Conservation (phyloP, 2,329 filamentous ascomycete species). For the Pseudogymnoascus destructans region DNA sequence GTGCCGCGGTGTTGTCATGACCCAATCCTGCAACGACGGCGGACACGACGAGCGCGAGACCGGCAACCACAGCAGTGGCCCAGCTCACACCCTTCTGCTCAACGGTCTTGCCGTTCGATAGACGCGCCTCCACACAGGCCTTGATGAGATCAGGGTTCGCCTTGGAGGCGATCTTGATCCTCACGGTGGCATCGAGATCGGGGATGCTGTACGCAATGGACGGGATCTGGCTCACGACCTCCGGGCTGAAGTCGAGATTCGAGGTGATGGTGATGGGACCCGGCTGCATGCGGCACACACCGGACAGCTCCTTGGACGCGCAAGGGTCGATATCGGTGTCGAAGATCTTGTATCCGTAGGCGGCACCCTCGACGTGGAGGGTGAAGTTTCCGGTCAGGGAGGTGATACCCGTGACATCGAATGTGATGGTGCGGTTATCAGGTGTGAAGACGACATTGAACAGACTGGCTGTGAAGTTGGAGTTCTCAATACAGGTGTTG, state of each 20-base stretch:
- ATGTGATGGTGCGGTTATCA: constrained; percentile 55
- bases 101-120: constrained; percentile 88
- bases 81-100: constrained; percentile 81
- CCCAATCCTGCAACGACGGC: constrained; percentile 82
- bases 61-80: constrained; percentile 78
- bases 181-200: constrained; percentile 77
- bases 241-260: constrained; percentile 45
- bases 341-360: constrained; percentile 69
- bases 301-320: constrained; percentile 45
- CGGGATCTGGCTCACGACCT: constrained; percentile 54
- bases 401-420: constrained; percentile 71
- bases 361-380: constrained; percentile 62
- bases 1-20: constrained; percentile 85
- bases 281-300: constrained; percentile 83
- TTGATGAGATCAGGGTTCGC: constrained; percentile 44
- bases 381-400: constrained; percentile 71
- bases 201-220: constrained; percentile 80
- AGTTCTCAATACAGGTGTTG: constrained; percentile 72
- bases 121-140: constrained; percentile 74
- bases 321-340: constrained; percentile 64
- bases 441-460: constrained; percentile 78
- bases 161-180: constrained; percentile 65
- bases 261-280: constrained; percentile 69
- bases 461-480: constrained; percentile 72
- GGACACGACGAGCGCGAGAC: constrained; percentile 69